Evolutionary conservation across 2,329 filamentous ascomycete species (phyloP).

Genomic region (Karstenula rhodostoma): DNA sequence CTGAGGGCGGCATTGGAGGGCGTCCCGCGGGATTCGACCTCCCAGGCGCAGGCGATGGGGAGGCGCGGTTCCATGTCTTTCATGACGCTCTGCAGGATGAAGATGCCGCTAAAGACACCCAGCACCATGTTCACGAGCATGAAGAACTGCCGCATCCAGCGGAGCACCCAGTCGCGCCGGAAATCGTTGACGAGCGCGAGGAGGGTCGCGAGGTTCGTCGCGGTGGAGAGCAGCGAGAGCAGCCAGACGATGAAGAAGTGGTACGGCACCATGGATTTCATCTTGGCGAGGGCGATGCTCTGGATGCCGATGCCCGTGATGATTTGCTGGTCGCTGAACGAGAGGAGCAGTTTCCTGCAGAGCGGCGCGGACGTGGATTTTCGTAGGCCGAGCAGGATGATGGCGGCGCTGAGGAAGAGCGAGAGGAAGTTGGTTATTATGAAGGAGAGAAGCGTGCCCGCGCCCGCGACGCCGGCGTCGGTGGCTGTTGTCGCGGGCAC

Average conservation of each 20-base stretch:
- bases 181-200: constrained; percentile 72
- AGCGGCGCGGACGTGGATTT: constrained; percentile 60
- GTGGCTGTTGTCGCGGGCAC: constrained; percentile 57
- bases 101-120: constrained; percentile 64
- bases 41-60: constrained; percentile 70
- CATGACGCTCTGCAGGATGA: constrained; percentile 64
- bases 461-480: constrained; percentile 66
- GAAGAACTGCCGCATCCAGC: constrained; percentile 70
- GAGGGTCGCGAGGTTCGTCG: constrained; percentile 70
- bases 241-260: constrained; percentile 78
- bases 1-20: constrained; percentile 57
- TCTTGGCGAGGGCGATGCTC: constrained; percentile 67
- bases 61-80: constrained; percentile 62
- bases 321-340: constrained; percentile 74
- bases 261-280: constrained; percentile 67
- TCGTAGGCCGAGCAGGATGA: constrained; percentile 64
- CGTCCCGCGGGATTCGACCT: constrained; percentile 49
- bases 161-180: constrained; percentile 70
- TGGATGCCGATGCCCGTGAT: constrained; percentile 75
- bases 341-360: constrained; percentile 69
- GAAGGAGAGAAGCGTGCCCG: constrained; percentile 70
- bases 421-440: constrained; percentile 69
- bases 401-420: constrained; percentile 62
- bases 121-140: constrained; percentile 72
- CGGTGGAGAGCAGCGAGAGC: constrained; percentile 69